Evolutionary conservation across 2,329 filamentous ascomycete species (phyloP), one percentile per base, ranked within the genome.

Genomic region (Neopestalotiopsis sp.): DNA sequence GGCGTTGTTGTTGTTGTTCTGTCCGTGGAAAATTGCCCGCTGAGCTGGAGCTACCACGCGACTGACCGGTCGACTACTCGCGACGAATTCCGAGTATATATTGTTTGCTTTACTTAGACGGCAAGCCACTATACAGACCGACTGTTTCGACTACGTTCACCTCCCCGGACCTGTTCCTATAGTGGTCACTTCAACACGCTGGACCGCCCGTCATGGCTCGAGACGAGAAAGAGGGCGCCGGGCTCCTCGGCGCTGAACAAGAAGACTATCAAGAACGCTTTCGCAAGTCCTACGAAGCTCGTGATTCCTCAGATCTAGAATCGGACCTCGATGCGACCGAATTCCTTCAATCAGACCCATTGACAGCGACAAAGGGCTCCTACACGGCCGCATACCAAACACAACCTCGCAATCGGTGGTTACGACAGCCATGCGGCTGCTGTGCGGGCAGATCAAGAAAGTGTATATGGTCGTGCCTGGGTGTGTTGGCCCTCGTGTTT

Each of bases 291-390:
- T 81, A 75, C 66, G 81, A 81, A 30, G 68, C 69, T 24, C 75
- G 73, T 58, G 70, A 71, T 12, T 74, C 74, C 34, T 69, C 72
- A 65, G 75, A 76, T 42, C 67, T 74, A 65, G 73, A 70, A 24
- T 77, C 79, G 64, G 81, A 83, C 63, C 70, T 83, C 49, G 81
- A 83, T 69, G 79, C 77, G 65, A 81, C 79, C 69, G 80, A 83
- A 57, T 81, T 77, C 69, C 78, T 82, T 40, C 75, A 79, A 63
- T 74, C 75, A 69, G 78, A 80, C 56, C 75, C 77, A 57, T 75
- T 79, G 58, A 77, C 73, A 3, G 75, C 70, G 61, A 68, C 73
- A 40, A 74, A 77, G 20, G 69, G 70, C 32, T 62, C 71, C 57
- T 56, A 58, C 17, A 32, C 62, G 6, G 64, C 57, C 40, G 72